Percentiles rank a stretch among this genome's conserved stretches.
Evolutionary conservation across 2,329 filamentous ascomycete genomes (phyloP).

Genomic region (Arthrobotrys pseudoclavata): DNA sequence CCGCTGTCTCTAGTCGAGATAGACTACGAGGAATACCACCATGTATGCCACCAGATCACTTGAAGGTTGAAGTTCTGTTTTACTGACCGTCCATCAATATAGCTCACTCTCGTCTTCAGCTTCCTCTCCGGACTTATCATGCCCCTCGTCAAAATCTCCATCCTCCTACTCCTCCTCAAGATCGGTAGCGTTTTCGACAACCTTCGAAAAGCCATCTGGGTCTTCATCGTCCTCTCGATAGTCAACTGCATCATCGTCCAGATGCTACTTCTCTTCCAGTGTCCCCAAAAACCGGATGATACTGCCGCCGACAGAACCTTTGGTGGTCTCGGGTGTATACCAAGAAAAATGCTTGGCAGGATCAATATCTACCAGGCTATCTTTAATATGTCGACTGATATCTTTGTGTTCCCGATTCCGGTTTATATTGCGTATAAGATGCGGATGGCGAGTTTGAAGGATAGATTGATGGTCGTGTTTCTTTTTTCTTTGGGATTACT

Average conservation of each 20-base stretch:
- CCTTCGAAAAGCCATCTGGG: slow-evolving; percentile 56
- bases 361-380: slow-evolving; percentile 58
- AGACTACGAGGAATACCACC: slow-evolving; percentile 53
- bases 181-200: slow-evolving; percentile 57
- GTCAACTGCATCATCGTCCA: slow-evolving; percentile 54
- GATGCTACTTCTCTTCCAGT: slow-evolving; percentile 55
- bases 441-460: slow-evolving; percentile 58
- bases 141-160: slow-evolving; percentile 58
- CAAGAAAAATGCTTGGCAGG: slow-evolving; percentile 53
- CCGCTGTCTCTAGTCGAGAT: slow-evolving; percentile 44
- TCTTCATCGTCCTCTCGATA: slow-evolving; percentile 50
- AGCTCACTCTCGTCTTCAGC: slow-evolving; percentile 54
- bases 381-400: slow-evolving; percentile 54
- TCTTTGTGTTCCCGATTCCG: slow-evolving; percentile 56
- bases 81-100: neutral
- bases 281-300: slow-evolving; percentile 56
- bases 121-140: slow-evolving; percentile 58
- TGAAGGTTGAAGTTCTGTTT: neutral
- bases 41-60: slow-evolving; percentile 20
- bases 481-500: slow-evolving; percentile 54
- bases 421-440: slow-evolving; percentile 59
- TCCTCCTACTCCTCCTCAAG: slow-evolving; percentile 57
- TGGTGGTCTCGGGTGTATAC: slow-evolving; percentile 44
- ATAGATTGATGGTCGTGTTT: slow-evolving; percentile 58
- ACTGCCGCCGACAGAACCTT: slow-evolving; percentile 50